Evolutionary conservation across 306 rosid species (phyloP), one percentile per base, ranked within the genome.

Genomic region (Cyclanthera cordifolia): DNA sequence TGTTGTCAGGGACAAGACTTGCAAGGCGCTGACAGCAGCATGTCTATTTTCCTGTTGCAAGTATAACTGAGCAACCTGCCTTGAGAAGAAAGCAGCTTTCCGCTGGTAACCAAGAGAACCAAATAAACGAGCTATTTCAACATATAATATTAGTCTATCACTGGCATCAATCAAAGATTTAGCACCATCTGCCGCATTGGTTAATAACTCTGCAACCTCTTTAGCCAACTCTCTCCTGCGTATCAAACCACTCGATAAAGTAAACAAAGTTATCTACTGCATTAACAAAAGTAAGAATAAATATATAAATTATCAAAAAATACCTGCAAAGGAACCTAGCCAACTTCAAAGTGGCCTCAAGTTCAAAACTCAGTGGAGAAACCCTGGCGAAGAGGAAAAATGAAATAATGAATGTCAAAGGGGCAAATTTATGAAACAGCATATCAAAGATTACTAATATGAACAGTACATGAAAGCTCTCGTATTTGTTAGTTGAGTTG

Each of bases 21-120:
- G 99, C 97, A 93, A 77, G 64, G 99, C 99, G 73, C 99, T 93
- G 56, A 93, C 90, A 75, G 99, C 99, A 74, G 99, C 95, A 76
- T 87, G 71, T 69, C 88, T 85, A 80, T 89, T 87, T 71, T 93
- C 96, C 71, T 93, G 95, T 77, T 89, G 98, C 83, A 90, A 74
- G 85, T 93, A 93, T 77, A 93, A 82, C 79, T 89, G 95, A 56
- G 98, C 98, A 73, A 93, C 90, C 94, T 86, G 98, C 85, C 96
- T 93, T 4, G 94, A 81, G 77, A 93, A 93, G 77, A 93, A 93
- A 48, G 98, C 95, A 70, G 98, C 96, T 77, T 93, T 93, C 74
- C 98, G 84, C 77, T 90, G 91, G 70, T 93, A 93, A 57, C 99
- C 96, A 70, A 93, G 93, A 64, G 87, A 77, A 13, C 94, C 99